These are phyloP conservation scores for Mycena vulgaris DNA, from an alignment of 768 basidiomycete species.

Conservation along the genomic window DNA sequence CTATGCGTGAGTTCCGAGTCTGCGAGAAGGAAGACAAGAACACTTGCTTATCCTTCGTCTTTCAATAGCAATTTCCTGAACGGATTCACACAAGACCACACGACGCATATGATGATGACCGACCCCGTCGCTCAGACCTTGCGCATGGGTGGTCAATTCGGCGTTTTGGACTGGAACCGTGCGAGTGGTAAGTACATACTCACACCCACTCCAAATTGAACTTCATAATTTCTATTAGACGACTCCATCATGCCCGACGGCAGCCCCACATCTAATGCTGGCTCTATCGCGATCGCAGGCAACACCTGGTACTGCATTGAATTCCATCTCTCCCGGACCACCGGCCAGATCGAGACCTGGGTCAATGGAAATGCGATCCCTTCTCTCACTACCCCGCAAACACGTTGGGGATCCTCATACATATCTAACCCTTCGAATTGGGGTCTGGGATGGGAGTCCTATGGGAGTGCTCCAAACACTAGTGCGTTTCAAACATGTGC, in stretches of 20 bases:
- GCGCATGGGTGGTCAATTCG: conserved; percentile 42
- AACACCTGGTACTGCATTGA: conserved; percentile 43
- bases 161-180: conserved; percentile 42
- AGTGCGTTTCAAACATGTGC: conserved; percentile 34
- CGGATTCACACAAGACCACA: conserved; percentile 40
- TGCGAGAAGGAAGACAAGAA: conserved; percentile 19
- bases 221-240: conserved; percentile 30
- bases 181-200: conserved; percentile 36
- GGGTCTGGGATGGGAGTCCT: conserved; percentile 41
- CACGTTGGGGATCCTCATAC: conserved; percentile 40
- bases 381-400: conserved; percentile 40
- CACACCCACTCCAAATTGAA: conserved; percentile 23
- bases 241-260: conserved; percentile 43
- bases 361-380: conserved; percentile 34
- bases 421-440: conserved; percentile 40
- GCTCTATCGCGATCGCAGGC: conserved; percentile 38
- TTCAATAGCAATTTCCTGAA: conserved; percentile 38
- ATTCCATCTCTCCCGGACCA: conserved; percentile 40
- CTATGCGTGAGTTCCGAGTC: conserved; percentile 39
- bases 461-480: conserved; percentile 38
- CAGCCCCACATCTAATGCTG: conserved; percentile 35
- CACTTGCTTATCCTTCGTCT: conserved; percentile 29
- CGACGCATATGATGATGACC: conserved; percentile 42
- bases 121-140: conserved; percentile 41
- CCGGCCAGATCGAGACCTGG: conserved; percentile 39